Evolutionary conservation across 148 eudicot species (phyloP).

Genomic region (Rheum nobile): DNA sequence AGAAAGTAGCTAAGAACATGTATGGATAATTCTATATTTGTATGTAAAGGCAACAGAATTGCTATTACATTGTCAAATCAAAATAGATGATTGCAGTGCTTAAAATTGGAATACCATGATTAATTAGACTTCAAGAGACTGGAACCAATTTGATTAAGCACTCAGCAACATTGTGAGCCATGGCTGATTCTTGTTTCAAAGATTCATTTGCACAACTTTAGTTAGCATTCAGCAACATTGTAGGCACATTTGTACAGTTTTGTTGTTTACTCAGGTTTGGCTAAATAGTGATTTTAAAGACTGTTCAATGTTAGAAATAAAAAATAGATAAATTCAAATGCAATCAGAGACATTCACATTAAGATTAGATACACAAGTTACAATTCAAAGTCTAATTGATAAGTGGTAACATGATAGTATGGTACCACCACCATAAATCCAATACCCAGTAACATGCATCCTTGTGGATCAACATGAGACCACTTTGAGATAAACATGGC

Average conservation of each 20-base stretch:
- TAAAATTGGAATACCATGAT: no score
- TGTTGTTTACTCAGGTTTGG: neutral
- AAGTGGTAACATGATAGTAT: neutral
- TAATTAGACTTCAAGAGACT: no score
- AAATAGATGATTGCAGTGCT: no score
- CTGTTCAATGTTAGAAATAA: neutral
- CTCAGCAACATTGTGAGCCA: neutral
- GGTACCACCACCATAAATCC: neutral
- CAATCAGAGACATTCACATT: neutral
- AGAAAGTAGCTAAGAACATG: no score
- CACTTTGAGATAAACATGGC: neutral
- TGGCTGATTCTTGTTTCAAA: no score
- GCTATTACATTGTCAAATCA: no score
- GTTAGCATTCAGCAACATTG: no score
- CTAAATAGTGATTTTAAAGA: neutral
- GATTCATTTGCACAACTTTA: no score
- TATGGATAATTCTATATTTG: no score
- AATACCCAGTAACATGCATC: neutral
- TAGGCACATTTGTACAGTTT: neutral
- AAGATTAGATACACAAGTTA: neutral
- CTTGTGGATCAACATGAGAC: neutral
- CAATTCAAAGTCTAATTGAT: neutral
- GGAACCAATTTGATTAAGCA: neutral
- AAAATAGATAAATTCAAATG: neutral
- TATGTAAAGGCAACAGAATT: no score